Evolutionary conservation across 352 stramenopile species (phyloP), one percentile per base, ranked within the genome.

Genomic region (Peronospora farinosa): DNA sequence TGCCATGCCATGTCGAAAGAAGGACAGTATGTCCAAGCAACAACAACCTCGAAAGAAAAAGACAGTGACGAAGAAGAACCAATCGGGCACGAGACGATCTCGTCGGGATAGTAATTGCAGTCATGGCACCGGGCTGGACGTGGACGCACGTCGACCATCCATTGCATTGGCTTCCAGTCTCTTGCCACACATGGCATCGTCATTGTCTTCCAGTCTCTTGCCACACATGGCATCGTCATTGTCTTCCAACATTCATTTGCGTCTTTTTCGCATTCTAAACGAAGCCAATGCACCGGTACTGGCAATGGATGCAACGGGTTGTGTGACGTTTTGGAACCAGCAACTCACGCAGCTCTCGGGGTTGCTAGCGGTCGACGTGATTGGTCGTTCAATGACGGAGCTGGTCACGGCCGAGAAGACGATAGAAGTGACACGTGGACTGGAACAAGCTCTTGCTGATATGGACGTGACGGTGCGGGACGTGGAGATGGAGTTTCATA

Each of bases 321-420:
- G 39, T 50, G 62, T 89, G n/a, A 66, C 73, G 42, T 64, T 84
- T 37, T 89, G 78, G 78, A 89, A 89, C 62, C 41, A 73, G 12
- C 78, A 76, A 52, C 55, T 86, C 30, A 62, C 57, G 36, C 41
- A 67, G 32, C 57, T 81, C 37, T 76, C 70, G 28, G 69, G 60
- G n/a, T 38, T 74, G 8, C 38, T 40, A 13, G 15, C 56, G 7
- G 28, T 19, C 8, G 47, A 70, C 17, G 67, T 80, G 1, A 13
- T 76, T n/a, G 65, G 61, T 3, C 42, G 41, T 7, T 55, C 64
- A 0, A 47, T 88, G 16, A 39, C 68, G 17, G 67, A 84, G 15
- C 57, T 81, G 1, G 21, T 70, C 6, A 27, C 50, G 40, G 45
- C 36, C 51, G 50, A 21, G 38, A 57, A 38, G 60, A 66, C 13